Evolutionary conservation across 202 grass and related monocot species (phyloP).

Genomic region (Dendrocalamus latiflorus): DNA sequence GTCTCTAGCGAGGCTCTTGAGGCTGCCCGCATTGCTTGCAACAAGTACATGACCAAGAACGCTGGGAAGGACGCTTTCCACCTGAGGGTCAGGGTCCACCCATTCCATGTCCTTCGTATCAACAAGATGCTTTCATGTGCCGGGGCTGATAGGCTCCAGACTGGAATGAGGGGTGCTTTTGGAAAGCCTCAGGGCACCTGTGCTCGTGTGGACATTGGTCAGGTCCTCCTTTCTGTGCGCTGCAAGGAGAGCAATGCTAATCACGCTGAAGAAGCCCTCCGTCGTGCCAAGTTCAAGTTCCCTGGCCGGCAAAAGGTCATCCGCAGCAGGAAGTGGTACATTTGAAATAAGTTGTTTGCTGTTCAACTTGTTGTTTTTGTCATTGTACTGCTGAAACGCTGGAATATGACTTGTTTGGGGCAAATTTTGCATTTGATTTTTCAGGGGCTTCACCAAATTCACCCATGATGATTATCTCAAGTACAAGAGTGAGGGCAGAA

Average conservation of each 20-base stretch:
- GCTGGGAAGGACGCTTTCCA: constrained; percentile 67
- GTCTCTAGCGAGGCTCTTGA: constrained; percentile 63
- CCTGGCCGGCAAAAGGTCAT: constrained; percentile 77
- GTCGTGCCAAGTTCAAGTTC: constrained; percentile 81
- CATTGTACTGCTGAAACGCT: background rate
- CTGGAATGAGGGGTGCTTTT: constrained; percentile 66
- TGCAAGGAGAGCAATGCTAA: constrained; percentile 56
- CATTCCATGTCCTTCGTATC: constrained; percentile 63
- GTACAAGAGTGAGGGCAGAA: constrained; percentile 66
- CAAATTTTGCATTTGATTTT: background rate
- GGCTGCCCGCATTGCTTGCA: constrained; percentile 66
- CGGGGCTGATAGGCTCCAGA: constrained; percentile 71
- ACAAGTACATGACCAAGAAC: constrained; percentile 72
- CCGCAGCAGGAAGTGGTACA: constrained; percentile 58
- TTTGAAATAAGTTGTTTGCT: background rate
- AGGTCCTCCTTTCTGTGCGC: constrained; percentile 63
- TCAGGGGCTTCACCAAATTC: constrained; percentile 76
- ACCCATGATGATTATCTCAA: constrained; percentile 53
- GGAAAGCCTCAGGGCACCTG: constrained; percentile 68
- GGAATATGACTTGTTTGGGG: background rate
- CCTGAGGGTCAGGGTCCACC: constrained; percentile 53
- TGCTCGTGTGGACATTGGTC: constrained; percentile 63
- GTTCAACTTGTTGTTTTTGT: background rate
- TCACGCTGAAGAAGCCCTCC: constrained; percentile 59
- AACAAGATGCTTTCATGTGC: constrained; percentile 82